phyloP scores from a whole-genome alignment of 1,139 yeast species.

The Wickerhamomyces sp. region DNA sequence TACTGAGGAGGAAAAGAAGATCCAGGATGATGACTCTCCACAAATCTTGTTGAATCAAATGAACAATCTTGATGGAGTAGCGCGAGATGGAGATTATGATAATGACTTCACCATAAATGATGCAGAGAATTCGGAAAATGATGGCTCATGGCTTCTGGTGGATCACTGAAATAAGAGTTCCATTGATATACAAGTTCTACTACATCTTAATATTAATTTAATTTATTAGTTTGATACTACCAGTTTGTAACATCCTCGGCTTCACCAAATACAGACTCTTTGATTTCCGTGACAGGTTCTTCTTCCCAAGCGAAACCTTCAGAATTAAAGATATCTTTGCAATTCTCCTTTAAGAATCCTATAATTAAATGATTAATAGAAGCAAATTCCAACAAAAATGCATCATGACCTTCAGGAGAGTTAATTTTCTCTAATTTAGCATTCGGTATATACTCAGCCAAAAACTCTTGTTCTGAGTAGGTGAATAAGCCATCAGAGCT shows the following conservation, averaged over 20 bases:
- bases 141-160: conserved; percentile 30
- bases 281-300: conserved; percentile 46
- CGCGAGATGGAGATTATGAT: conserved; percentile 7
- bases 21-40: conserved; percentile 7
- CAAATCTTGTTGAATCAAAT: conserved; percentile 2
- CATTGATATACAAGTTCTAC: too few species aligned
- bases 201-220: too few species aligned
- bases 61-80: conserved; percentile 6
- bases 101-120: conserved; percentile 9
- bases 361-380: conserved; percentile 69
- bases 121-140: conserved; percentile 22
- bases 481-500: conserved; percentile 92
- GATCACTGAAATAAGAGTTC: too few species aligned
- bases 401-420: conserved; percentile 98
- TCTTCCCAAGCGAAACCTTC: conserved; percentile 48
- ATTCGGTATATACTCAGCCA: conserved; percentile 73
- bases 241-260: conserved; percentile 91
- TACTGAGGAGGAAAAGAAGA: conserved; percentile 7
- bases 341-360: conserved; percentile 53
- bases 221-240: too few species aligned
- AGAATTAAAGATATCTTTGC: conserved; percentile 52
- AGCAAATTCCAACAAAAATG: conserved; percentile 84
- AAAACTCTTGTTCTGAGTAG: conserved; percentile 79
- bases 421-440: conserved; percentile 64
- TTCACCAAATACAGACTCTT: conserved; percentile 86